Conservation (phyloP, 1,284 basidiomycete genomes). For the Ceratobasidium sp. region DNA sequence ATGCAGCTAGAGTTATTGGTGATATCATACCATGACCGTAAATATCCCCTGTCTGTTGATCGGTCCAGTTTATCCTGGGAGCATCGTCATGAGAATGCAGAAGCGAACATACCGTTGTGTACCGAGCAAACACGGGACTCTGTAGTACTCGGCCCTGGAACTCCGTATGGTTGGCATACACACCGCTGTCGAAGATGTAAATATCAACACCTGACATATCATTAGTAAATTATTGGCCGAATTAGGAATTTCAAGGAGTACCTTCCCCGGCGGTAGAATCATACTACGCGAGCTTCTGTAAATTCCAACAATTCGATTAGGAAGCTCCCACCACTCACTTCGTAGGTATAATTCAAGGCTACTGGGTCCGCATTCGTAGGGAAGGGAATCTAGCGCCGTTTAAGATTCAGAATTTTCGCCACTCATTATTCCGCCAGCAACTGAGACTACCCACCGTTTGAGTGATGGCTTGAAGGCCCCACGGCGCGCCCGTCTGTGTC, state of each 20-base stretch:
- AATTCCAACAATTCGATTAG: background rate
- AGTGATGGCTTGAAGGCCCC: conserved; percentile 36
- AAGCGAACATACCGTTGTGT: conserved; percentile 27
- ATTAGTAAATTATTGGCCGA: conserved; percentile 2
- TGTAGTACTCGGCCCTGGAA: conserved; percentile 21
- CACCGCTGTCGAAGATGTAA: conserved; percentile 33
- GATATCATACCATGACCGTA: conserved; percentile 27
- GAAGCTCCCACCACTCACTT: conserved; percentile 7
- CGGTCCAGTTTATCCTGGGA: too few species aligned
- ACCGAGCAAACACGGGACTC: conserved; percentile 29
- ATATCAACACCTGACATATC: conserved; percentile 25
- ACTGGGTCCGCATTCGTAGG: background rate
- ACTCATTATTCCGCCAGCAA: too few species aligned
- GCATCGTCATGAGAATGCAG: background rate
- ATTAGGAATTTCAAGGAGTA: conserved; percentile 4
- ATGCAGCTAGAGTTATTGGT: background rate
- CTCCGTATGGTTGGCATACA: conserved; percentile 32
- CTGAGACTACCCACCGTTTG: background rate
- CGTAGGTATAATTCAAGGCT: conserved; percentile 11
- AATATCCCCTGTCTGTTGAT: conserved; percentile 23
- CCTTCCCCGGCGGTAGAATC: conserved; percentile 34
- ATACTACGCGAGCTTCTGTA: conserved; percentile 3
- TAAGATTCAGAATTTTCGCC: background rate
- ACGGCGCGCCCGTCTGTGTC: conserved; percentile 9
- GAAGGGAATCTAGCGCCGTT: conserved; percentile 17